These are phyloP conservation scores for Hortiboletus campestris DNA, from an alignment of 768 basidiomycete species.

Conservation along the genomic window DNA sequence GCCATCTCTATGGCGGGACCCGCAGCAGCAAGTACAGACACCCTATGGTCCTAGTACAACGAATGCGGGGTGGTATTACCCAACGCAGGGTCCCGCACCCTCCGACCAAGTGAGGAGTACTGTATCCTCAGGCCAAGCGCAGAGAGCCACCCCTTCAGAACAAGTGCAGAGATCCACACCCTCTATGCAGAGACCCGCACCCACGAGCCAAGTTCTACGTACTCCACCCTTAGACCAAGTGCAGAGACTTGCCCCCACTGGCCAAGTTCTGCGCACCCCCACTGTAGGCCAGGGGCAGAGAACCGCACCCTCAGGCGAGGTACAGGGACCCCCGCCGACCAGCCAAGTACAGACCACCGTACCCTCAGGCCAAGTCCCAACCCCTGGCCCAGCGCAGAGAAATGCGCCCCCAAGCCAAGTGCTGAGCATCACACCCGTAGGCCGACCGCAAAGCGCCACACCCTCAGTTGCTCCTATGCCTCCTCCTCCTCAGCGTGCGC, in stretches of 20 bases:
- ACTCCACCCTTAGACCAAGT: not conserved
- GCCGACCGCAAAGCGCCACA: not conserved
- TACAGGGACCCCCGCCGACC: not conserved
- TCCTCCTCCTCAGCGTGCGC: constrained; percentile 2
- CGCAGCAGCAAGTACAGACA: not conserved
- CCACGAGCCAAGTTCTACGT: not conserved
- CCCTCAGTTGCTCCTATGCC: not conserved
- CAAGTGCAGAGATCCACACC: not conserved
- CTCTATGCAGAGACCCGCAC: not conserved
- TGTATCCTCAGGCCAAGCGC: not conserved
- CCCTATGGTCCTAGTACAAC: not conserved
- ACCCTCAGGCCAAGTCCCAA: not conserved
- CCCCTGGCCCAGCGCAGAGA: not conserved
- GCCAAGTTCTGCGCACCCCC: not conserved
- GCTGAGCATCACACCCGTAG: not conserved
- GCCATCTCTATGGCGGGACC: constrained; percentile 9
- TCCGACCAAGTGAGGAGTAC: constrained; percentile 1
- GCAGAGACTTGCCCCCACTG: not conserved
- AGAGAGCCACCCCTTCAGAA: not conserved
- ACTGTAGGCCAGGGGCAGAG: not conserved
- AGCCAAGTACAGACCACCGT: not conserved
- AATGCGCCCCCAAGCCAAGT: not conserved
- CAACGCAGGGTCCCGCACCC: not conserved
- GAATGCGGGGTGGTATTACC: constrained; percentile 6
- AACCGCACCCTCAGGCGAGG: not conserved